These are phyloP conservation scores for Candida maesae DNA, from an alignment of 805 yeast genomes.

Conservation along the genomic window DNA sequence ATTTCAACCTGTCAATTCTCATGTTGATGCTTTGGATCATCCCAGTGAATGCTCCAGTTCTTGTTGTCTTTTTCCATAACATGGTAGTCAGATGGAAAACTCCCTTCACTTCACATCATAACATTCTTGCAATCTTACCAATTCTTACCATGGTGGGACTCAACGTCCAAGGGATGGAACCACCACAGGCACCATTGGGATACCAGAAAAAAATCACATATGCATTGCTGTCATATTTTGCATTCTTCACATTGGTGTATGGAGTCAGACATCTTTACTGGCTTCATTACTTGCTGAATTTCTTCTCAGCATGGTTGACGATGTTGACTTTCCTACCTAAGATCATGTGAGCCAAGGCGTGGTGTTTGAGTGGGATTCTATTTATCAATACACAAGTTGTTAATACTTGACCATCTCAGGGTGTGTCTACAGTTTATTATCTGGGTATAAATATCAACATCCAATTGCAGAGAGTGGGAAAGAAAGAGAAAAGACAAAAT, in stretches of 20 bases:
- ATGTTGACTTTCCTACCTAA: constrained; percentile 21
- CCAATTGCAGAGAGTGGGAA: too few species aligned
- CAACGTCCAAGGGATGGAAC: constrained; percentile 44
- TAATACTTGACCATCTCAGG: too few species aligned
- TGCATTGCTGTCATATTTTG: constrained; percentile 45
- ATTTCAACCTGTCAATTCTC: constrained; percentile 60
- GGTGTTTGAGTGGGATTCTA: too few species aligned
- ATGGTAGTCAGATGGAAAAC: constrained; percentile 74
- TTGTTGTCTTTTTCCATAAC: constrained; percentile 80
- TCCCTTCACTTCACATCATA: constrained; percentile 85
- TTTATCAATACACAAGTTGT: too few species aligned
- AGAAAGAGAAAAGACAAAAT: not conserved
- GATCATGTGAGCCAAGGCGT: too few species aligned
- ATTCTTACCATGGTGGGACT: constrained; percentile 56
- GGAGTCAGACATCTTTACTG: constrained; percentile 83
- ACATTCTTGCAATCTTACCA: constrained; percentile 72
- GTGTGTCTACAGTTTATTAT: too few species aligned
- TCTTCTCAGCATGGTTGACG: constrained; percentile 52
- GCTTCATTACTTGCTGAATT: constrained; percentile 73
- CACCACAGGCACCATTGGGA: constrained; percentile 35
- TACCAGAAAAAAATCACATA: constrained; percentile 32
- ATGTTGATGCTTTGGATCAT: constrained; percentile 72
- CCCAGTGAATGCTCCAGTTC: constrained; percentile 73
- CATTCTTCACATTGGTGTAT: constrained; percentile 60
- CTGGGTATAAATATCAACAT: too few species aligned